Conservation (phyloP, 1,139 yeast genomes). For the Keqinozyma sinolaborantium region DNA sequence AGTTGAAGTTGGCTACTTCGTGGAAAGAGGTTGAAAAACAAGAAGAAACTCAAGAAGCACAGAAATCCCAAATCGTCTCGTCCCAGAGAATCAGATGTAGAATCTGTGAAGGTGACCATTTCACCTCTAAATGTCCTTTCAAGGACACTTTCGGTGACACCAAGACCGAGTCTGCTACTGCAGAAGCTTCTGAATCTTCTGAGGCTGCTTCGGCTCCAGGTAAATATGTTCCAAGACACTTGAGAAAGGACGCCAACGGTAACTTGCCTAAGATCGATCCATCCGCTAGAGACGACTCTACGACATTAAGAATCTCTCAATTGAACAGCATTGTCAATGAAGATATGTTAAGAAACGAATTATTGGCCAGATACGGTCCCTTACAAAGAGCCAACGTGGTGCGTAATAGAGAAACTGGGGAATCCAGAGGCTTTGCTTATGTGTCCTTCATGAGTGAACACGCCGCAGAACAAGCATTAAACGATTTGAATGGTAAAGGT, state of each 20-base stretch:
- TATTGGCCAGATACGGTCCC: slow-evolving; percentile 70
- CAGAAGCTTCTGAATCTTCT: slow-evolving; percentile 27
- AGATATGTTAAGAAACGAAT: slow-evolving; percentile 69
- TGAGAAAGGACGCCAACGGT: slow-evolving; percentile 60
- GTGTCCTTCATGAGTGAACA: slow-evolving; percentile 72
- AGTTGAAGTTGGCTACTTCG: slow-evolving; percentile 62
- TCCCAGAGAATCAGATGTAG: slow-evolving; percentile 69
- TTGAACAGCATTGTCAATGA: slow-evolving; percentile 85
- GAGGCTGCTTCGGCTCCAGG: slow-evolving; percentile 21
- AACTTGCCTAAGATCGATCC: slow-evolving; percentile 48
- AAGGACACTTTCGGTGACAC: slow-evolving; percentile 78
- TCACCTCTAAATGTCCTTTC: slow-evolving; percentile 94
- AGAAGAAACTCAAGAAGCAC: slow-evolving; percentile 58
- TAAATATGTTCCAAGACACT: slow-evolving; percentile 77
- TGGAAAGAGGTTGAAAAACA: slow-evolving; percentile 66
- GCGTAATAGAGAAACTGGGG: slow-evolving; percentile 90
- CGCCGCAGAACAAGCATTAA: slow-evolving; percentile 76
- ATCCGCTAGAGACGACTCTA: slow-evolving; percentile 70
- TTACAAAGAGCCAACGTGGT: slow-evolving; percentile 81
- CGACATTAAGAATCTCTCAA: slow-evolving; percentile 89
- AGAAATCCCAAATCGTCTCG: slow-evolving; percentile 44
- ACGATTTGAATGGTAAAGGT: slow-evolving; percentile 84
- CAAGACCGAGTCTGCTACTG: slow-evolving; percentile 29
- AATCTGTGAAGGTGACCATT: slow-evolving; percentile 92
- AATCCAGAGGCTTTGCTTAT: slow-evolving; percentile 96